Percentiles rank a stretch among this genome's conserved stretches.
phyloP scores from a whole-genome alignment of 1,284 basidiomycete genomes.

The Lentinula novae-zelandiae region DNA sequence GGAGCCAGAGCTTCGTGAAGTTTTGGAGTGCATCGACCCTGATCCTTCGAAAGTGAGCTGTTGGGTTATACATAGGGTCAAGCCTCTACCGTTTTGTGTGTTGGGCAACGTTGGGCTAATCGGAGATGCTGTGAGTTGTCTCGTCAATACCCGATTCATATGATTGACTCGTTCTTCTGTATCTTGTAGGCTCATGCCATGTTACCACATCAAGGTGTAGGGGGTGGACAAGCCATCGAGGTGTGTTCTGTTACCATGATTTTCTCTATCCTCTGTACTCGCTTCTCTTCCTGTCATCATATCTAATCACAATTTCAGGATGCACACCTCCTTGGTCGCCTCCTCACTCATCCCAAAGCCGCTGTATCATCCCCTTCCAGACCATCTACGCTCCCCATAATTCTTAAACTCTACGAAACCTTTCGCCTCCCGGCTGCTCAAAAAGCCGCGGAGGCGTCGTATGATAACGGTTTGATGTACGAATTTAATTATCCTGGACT shows the following conservation, averaged over 20 bases:
- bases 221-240: conserved; percentile 33
- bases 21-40: conserved; percentile 15
- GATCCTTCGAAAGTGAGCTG: conserved; percentile 24
- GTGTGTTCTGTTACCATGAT: conserved; percentile 14
- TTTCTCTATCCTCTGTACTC: background rate
- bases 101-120: conserved; percentile 32
- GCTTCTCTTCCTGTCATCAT: background rate
- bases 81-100: conserved; percentile 29
- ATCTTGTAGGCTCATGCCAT: conserved; percentile 30
- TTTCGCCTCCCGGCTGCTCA: conserved; percentile 18
- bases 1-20: conserved; percentile 28
- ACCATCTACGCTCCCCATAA: conserved; percentile 11
- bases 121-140: conserved; percentile 36
- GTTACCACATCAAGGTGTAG: conserved; percentile 33
- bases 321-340: conserved; percentile 30
- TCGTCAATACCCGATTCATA: background rate
- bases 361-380: conserved; percentile 8
- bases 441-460: conserved; percentile 12
- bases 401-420: conserved; percentile 19
- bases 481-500: conserved; percentile 21
- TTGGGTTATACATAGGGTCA: conserved; percentile 41
- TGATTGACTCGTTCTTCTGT: background rate
- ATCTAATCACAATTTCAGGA: conserved; percentile 19
- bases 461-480: conserved; percentile 18
- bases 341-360: conserved; percentile 24